These are phyloP conservation scores for Candida arabinofermentans DNA, from an alignment of 805 yeast genomes.

Conservation along the genomic window DNA sequence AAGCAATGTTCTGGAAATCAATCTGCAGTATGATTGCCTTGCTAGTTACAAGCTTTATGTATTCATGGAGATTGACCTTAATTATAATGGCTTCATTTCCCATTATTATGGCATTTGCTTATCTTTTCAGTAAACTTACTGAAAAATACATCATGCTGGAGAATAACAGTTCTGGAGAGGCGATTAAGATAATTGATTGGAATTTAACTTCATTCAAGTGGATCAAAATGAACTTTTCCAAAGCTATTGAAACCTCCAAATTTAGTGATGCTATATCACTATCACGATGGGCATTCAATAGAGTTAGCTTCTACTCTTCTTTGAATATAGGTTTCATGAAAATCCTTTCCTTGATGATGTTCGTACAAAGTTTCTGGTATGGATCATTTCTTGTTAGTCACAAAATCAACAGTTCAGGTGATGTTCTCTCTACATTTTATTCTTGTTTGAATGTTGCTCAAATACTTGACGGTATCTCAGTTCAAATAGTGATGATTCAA, in stretches of 20 bases:
- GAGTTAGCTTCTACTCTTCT: constrained; percentile 44
- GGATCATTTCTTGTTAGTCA: constrained; percentile 64
- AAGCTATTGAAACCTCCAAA: constrained; percentile 42
- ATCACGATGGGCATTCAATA: constrained; percentile 38
- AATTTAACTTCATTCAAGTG: constrained; percentile 54
- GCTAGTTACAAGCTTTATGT: constrained; percentile 61
- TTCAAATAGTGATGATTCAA: constrained; percentile 57
- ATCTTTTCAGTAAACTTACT: constrained; percentile 47
- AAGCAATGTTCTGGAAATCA: constrained; percentile 54
- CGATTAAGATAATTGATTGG: constrained; percentile 70
- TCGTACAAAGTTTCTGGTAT: constrained; percentile 91
- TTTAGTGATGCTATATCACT: constrained; percentile 32
- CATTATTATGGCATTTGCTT: constrained; percentile 47
- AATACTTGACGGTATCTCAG: constrained; percentile 49
- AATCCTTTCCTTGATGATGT: constrained; percentile 61
- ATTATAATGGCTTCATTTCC: constrained; percentile 77
- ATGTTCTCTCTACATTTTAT: constrained; percentile 78
- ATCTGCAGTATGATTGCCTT: constrained; percentile 50
- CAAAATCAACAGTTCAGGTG: constrained; percentile 50
- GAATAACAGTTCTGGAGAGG: constrained; percentile 49
- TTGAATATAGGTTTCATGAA: constrained; percentile 56
- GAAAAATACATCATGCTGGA: constrained; percentile 49
- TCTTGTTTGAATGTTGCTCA: constrained; percentile 74
- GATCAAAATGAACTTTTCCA: constrained; percentile 60
- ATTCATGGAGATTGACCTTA: constrained; percentile 83